Percentiles rank a stretch among this genome's conserved stretches.
Evolutionary conservation across 805 yeast species (phyloP).

Genomic region (Maudiozyma serrabonitensis): DNA sequence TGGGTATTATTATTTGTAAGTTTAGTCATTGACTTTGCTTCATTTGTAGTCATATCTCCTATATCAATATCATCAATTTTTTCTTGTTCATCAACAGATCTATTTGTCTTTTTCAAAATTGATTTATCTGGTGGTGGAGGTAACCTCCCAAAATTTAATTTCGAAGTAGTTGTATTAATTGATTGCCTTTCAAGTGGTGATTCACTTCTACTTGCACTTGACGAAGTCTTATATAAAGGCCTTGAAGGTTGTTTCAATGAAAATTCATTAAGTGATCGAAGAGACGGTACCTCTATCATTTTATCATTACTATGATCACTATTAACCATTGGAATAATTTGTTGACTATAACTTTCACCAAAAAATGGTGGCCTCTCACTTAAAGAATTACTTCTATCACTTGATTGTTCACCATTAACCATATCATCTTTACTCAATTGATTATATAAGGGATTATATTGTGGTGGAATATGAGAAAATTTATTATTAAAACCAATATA

Average conservation of each 20-base stretch:
- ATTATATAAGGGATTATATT: conserved; percentile 19
- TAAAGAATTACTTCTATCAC: too few species aligned
- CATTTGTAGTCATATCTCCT: conserved; percentile 11
- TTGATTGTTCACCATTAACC: not conserved
- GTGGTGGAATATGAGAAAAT: conserved; percentile 26
- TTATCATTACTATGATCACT: not conserved
- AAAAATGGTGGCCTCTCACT: not conserved
- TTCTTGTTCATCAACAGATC: conserved; percentile 11
- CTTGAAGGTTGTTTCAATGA: not conserved
- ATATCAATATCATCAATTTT: conserved; percentile 18
- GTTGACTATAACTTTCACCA: not conserved
- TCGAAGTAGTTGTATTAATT: not conserved
- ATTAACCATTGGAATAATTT: not conserved
- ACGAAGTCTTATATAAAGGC: not conserved
- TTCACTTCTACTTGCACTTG: conserved; percentile 9
- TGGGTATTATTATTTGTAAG: conserved; percentile 24
- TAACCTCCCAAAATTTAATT: conserved; percentile 4
- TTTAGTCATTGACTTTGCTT: conserved; percentile 13
- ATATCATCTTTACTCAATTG: not conserved
- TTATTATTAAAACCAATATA: conserved; percentile 18
- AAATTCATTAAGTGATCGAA: not conserved
- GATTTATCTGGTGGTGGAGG: conserved; percentile 24
- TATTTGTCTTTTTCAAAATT: conserved; percentile 7
- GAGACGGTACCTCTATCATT: not conserved
- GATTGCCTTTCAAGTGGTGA: conserved; percentile 6